phyloP scores from a whole-genome alignment of 2,329 filamentous ascomycete genomes.

The Claviceps spartinae region DNA sequence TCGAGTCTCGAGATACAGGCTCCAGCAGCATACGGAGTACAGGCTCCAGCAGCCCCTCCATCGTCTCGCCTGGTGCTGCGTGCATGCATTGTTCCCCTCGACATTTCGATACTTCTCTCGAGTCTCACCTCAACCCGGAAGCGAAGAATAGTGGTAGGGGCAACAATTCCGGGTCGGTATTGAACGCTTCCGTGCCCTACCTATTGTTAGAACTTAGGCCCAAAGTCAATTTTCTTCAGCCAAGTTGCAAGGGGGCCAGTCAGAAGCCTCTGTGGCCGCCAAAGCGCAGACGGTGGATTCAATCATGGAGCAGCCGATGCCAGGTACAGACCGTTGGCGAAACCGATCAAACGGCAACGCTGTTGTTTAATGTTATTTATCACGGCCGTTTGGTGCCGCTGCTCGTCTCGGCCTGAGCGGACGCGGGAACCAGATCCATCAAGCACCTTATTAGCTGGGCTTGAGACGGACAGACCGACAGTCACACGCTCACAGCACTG shows the following conservation, averaged over 20 bases:
- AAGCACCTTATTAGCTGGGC: not conserved
- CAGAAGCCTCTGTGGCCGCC: not conserved
- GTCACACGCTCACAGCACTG: too few relatives aligned
- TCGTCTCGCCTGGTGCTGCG: not conserved
- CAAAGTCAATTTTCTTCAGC: not conserved
- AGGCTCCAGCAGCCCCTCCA: not conserved
- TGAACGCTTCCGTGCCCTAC: not conserved
- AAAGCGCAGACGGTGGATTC: not conserved
- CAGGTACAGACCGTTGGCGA: not conserved
- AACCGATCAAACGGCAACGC: not conserved
- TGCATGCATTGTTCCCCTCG: not conserved
- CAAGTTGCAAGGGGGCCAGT: not conserved
- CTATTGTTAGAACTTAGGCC: slow-evolving; percentile 1
- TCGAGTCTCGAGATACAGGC: not conserved
- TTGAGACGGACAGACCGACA: not conserved
- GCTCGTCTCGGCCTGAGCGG: not conserved
- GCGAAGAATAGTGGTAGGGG: not conserved
- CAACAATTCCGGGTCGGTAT: not conserved
- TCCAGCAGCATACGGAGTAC: not conserved
- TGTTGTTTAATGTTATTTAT: not conserved
- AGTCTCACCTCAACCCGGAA: not conserved
- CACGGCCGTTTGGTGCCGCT: not conserved
- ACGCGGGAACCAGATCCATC: not conserved
- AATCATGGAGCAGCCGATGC: not conserved
- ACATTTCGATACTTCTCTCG: not conserved